These are phyloP conservation scores for Dothideomycetes sp. DNA, from an alignment of 2,329 filamentous ascomycete species.

Conservation along the genomic window DNA sequence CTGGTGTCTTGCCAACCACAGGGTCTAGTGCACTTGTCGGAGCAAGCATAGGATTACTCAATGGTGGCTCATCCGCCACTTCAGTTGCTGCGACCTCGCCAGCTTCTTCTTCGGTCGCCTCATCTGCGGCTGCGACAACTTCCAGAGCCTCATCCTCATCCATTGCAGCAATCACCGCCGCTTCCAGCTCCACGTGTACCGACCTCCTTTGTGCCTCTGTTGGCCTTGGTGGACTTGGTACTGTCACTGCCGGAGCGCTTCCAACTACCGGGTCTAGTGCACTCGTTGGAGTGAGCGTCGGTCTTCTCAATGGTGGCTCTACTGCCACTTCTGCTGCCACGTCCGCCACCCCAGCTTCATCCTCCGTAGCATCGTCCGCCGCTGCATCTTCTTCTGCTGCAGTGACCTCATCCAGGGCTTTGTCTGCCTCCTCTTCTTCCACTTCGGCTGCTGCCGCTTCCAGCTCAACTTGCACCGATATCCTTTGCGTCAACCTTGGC, in stretches of 20 bases:
- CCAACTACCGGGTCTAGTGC: not conserved
- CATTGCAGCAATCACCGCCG: no score
- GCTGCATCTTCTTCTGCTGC: not conserved
- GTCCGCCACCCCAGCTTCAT: no score
- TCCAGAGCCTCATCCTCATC: no score
- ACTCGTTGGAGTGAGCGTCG: not conserved
- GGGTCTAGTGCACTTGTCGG: not conserved
- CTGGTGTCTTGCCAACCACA: not conserved
- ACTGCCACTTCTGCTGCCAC: constrained; percentile 1
- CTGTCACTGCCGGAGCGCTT: not conserved
- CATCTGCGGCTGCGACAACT: no score
- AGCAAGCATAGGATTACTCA: not conserved
- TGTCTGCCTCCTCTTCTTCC: not conserved
- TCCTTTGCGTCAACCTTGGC: not conserved
- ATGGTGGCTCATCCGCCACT: not conserved
- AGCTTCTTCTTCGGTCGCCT: not conserved
- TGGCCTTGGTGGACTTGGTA: not conserved
- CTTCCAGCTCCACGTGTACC: not conserved
- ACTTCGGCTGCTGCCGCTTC: not conserved
- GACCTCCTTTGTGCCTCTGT: not conserved
- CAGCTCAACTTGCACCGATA: not conserved
- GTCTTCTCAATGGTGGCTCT: not conserved
- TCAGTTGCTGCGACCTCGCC: not conserved
- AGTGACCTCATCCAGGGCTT: not conserved
- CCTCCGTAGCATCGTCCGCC: not conserved